phyloP scores from a whole-genome alignment of 2,329 filamentous ascomycete species.

The Trichophyton schoenleinii region DNA sequence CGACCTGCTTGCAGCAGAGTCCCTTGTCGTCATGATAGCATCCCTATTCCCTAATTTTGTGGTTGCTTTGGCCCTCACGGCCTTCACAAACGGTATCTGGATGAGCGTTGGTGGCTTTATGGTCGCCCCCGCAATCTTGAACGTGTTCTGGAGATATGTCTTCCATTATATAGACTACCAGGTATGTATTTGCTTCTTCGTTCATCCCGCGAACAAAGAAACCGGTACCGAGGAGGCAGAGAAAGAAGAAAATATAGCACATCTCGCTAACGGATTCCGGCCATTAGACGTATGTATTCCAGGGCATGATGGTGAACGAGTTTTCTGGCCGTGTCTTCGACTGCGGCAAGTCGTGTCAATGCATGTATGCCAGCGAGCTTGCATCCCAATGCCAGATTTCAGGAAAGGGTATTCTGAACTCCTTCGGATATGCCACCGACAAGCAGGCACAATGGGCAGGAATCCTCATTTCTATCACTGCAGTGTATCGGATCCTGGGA shows the following conservation, averaged over 20 bases:
- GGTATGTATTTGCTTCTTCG: constrained; percentile 22
- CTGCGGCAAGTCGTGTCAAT: constrained; percentile 49
- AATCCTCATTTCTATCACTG: constrained; percentile 63
- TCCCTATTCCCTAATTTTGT: constrained; percentile 68
- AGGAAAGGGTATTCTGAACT: constrained; percentile 55
- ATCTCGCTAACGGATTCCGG: not conserved
- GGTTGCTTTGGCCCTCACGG: constrained; percentile 62
- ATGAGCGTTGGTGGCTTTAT: constrained; percentile 79
- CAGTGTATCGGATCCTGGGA: constrained; percentile 57
- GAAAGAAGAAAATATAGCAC: not conserved
- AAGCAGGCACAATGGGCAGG: constrained; percentile 58
- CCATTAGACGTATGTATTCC: constrained; percentile 57
- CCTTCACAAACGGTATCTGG: constrained; percentile 81
- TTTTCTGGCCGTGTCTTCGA: constrained; percentile 53
- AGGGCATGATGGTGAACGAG: constrained; percentile 90
- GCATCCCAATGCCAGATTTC: constrained; percentile 54
- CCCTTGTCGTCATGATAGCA: constrained; percentile 64
- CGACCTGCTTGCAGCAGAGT: constrained; percentile 69
- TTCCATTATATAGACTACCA: constrained; percentile 88
- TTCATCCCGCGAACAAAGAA: not conserved
- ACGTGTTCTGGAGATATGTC: constrained; percentile 74
- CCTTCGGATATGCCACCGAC: constrained; percentile 56
- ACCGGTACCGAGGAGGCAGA: not conserved
- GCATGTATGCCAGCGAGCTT: constrained; percentile 57
- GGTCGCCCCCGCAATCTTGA: constrained; percentile 58